phyloP scores from a whole-genome alignment of 345 rosid genomes.

The Clausena lansium region DNA sequence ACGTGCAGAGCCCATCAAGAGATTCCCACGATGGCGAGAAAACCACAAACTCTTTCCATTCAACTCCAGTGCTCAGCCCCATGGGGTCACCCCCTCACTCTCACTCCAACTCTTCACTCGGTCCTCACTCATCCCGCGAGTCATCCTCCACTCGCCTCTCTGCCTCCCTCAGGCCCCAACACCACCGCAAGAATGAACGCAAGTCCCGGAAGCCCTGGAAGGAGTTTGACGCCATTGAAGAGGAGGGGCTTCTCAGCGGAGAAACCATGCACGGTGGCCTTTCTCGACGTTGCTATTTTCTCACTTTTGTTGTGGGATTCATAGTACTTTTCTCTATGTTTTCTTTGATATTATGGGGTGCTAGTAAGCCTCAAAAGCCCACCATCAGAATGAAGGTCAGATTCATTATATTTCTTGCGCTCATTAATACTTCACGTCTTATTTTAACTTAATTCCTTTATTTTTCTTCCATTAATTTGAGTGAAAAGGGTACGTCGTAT shows the following conservation, averaged over 20 bases:
- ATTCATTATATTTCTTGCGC: background rate
- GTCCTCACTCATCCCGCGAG: conserved; percentile 62
- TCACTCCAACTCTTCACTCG: conserved; percentile 68
- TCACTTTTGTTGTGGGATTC: conserved; percentile 51
- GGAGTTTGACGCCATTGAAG: conserved; percentile 71
- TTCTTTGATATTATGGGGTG: conserved; percentile 70
- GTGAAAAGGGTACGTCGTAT: background rate
- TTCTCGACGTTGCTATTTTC: conserved; percentile 51
- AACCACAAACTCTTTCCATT: conserved; percentile 67
- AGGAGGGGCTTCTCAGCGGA: conserved; percentile 54
- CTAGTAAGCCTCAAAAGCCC: conserved; percentile 63
- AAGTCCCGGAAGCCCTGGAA: conserved; percentile 33
- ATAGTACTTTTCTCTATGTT: conserved; percentile 48
- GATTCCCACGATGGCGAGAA: conserved; percentile 71
- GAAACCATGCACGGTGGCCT: conserved; percentile 23
- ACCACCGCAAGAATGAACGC: conserved; percentile 21
- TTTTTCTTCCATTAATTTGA: background rate
- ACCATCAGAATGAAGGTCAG: conserved; percentile 58
- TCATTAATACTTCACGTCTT: background rate
- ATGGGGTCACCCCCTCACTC: conserved; percentile 72
- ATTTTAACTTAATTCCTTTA: too few species aligned
- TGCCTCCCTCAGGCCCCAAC: conserved; percentile 42
- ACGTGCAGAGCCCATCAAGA: conserved; percentile 73
- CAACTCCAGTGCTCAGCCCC: conserved; percentile 62
- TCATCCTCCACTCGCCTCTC: conserved; percentile 71